A percentile compares a stretch with the other conserved stretches of the same genome.
phyloP scores from a whole-genome alignment of 495 filamentous ascomycete species.

The Penicillium dipodomyicola region DNA sequence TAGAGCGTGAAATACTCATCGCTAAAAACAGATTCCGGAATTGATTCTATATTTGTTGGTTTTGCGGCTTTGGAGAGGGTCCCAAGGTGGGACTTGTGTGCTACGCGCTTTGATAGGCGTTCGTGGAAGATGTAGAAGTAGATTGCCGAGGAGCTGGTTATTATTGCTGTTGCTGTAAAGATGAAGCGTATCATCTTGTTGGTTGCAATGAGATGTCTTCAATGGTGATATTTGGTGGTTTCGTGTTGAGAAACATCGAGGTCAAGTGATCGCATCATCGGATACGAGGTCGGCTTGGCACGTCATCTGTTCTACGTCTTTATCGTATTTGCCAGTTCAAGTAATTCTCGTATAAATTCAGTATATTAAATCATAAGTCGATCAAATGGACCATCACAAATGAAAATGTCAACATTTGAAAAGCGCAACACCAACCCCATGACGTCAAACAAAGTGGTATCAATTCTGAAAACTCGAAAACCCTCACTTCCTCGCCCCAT shows the following conservation, averaged over 20 bases:
- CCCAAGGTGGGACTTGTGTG: constrained; percentile 22
- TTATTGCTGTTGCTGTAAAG: constrained; percentile 18
- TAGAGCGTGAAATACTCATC: constrained; percentile 24
- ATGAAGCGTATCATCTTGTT: constrained; percentile 19
- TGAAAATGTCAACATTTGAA: not conserved
- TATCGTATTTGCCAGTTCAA: not conserved
- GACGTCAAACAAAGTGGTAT: constrained; percentile 11
- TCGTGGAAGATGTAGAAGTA: constrained; percentile 30
- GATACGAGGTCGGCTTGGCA: constrained; percentile 18
- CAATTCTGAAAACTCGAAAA: not conserved
- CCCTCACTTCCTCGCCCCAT: constrained; percentile 4
- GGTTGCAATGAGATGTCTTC: not conserved
- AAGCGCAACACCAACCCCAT: not conserved
- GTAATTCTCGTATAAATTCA: not conserved
- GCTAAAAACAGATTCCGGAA: constrained; percentile 24
- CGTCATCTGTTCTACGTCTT: not conserved
- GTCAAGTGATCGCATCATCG: constrained; percentile 19
- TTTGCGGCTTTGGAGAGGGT: constrained; percentile 14
- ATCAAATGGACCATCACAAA: not conserved
- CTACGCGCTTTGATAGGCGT: constrained; percentile 22
- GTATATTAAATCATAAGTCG: not conserved
- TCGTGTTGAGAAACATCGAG: not conserved
- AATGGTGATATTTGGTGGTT: not conserved
- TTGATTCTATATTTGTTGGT: constrained; percentile 21
- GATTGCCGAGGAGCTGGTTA: constrained; percentile 23